Percentiles rank a stretch among this genome's conserved stretches.
phyloP scores from a whole-genome alignment of 305 asterid genomes.

The Fraxinus dipetala region DNA sequence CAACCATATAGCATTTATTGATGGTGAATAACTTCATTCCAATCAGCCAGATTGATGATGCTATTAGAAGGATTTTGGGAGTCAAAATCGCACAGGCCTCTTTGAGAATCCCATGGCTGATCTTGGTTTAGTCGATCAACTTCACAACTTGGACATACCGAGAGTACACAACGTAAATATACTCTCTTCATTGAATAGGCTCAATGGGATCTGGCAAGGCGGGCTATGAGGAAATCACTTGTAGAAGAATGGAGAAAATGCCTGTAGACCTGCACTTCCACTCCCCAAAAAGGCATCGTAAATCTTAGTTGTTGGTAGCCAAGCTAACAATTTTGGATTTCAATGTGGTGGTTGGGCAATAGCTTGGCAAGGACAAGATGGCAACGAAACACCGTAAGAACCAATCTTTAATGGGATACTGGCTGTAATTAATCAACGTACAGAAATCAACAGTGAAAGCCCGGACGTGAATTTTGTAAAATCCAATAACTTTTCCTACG shows the following conservation, averaged over 20 bases:
- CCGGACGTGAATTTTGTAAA: slow-evolving; percentile 29
- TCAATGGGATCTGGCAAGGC: slow-evolving; percentile 32
- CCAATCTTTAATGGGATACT: slow-evolving; percentile 39
- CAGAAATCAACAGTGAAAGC: slow-evolving; percentile 33
- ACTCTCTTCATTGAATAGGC: slow-evolving; percentile 13
- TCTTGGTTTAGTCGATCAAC: slow-evolving; percentile 27
- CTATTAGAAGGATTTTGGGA: slow-evolving; percentile 41
- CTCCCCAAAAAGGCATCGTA: slow-evolving; percentile 30
- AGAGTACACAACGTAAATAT: not conserved
- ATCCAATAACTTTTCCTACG: slow-evolving; percentile 38
- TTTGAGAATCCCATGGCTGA: slow-evolving; percentile 42
- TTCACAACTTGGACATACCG: slow-evolving; percentile 18
- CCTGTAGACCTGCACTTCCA: slow-evolving; percentile 23
- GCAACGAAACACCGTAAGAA: slow-evolving; percentile 42
- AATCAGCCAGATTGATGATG: slow-evolving; percentile 40
- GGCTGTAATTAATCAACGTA: slow-evolving; percentile 26
- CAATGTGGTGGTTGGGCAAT: slow-evolving; percentile 63
- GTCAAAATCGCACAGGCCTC: slow-evolving; percentile 36
- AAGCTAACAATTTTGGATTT: slow-evolving; percentile 52
- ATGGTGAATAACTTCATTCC: slow-evolving; percentile 37
- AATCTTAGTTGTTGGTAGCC: slow-evolving; percentile 49
- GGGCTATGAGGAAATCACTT: slow-evolving; percentile 33
- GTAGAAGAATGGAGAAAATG: slow-evolving; percentile 30
- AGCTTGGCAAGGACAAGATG: slow-evolving; percentile 42
- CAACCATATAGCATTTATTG: slow-evolving; percentile 35